Evolutionary conservation across 2,329 filamentous ascomycete species (phyloP).

Genomic region (Colletotrichum eremochloae): DNA sequence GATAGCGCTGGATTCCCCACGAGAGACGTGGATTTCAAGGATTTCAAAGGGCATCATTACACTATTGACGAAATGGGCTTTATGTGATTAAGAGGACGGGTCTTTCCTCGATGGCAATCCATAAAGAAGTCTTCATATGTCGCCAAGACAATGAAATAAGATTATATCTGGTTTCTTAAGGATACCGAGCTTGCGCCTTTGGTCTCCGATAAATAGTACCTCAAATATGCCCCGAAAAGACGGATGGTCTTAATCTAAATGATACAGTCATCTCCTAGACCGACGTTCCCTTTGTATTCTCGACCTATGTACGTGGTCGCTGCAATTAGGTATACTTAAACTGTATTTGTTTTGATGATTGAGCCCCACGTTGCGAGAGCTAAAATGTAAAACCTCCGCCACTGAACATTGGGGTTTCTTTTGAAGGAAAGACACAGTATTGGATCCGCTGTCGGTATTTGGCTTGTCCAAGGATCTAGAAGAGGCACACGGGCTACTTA

Average conservation of each 20-base stretch:
- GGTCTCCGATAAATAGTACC: too few relatives aligned
- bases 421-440: too few relatives aligned
- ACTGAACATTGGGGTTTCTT: too few relatives aligned
- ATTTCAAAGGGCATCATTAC: slow-evolving; percentile 39
- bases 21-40: slow-evolving; percentile 52
- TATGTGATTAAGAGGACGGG: background rate
- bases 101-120: background rate
- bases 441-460: too few relatives aligned
- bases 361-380: too few relatives aligned
- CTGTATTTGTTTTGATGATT: too few relatives aligned
- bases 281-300: background rate
- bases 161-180: background rate
- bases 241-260: background rate
- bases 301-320: background rate
- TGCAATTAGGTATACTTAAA: background rate
- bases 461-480: too few relatives aligned
- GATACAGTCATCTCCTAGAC: background rate
- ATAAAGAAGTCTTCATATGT: too few relatives aligned
- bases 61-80: background rate
- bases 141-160: too few relatives aligned
- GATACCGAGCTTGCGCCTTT: too few relatives aligned
- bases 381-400: too few relatives aligned
- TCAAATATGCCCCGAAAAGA: background rate
- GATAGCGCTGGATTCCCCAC: slow-evolving; percentile 47
- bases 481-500: too few relatives aligned